A percentile compares a stretch with the other conserved stretches of the same genome.
These are phyloP conservation scores for Physaria fendleri DNA, from an alignment of 345 rosid species.

Conservation along the genomic window DNA sequence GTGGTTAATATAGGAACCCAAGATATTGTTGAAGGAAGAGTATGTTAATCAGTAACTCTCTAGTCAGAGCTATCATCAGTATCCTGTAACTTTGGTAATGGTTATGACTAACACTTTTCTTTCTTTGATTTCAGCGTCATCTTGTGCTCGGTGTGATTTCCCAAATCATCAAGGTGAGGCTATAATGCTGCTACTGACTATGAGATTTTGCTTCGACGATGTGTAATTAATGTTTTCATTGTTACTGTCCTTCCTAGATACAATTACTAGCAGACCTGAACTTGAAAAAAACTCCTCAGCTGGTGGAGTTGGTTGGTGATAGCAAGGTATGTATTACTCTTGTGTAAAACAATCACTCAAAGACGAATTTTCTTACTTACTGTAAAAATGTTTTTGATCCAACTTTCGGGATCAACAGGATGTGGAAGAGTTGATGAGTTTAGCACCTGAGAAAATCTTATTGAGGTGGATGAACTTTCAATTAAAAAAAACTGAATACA, in stretches of 20 bases:
- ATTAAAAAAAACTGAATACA: constrained; percentile 68
- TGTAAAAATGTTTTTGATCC: neutral
- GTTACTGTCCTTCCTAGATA: constrained; percentile 44
- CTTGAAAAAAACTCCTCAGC: constrained; percentile 95
- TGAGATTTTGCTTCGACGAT: neutral
- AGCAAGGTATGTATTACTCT: constrained; percentile 46
- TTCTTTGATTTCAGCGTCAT: constrained; percentile 68
- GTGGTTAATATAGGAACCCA: constrained; percentile 95
- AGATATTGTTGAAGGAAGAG: constrained; percentile 97
- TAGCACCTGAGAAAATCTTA: constrained; percentile 95
- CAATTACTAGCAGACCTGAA: constrained; percentile 97
- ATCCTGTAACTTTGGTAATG: neutral
- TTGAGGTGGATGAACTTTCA: constrained; percentile 98
- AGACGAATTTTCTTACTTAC: neutral
- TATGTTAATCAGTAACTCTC: constrained; percentile 29
- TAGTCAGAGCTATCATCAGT: neutral
- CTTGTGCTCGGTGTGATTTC: constrained; percentile 95
- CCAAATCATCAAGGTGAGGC: constrained; percentile 82
- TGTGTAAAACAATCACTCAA: neutral
- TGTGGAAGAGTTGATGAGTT: constrained; percentile 95
- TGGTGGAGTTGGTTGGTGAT: constrained; percentile 85
- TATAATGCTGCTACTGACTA: neutral
- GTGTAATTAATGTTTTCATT: constrained; percentile 5
- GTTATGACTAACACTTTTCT: neutral
- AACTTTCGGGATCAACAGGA: constrained; percentile 47